Evolutionary conservation across 495 filamentous ascomycete species (phyloP).

Genomic region (Penicillium fimorum): DNA sequence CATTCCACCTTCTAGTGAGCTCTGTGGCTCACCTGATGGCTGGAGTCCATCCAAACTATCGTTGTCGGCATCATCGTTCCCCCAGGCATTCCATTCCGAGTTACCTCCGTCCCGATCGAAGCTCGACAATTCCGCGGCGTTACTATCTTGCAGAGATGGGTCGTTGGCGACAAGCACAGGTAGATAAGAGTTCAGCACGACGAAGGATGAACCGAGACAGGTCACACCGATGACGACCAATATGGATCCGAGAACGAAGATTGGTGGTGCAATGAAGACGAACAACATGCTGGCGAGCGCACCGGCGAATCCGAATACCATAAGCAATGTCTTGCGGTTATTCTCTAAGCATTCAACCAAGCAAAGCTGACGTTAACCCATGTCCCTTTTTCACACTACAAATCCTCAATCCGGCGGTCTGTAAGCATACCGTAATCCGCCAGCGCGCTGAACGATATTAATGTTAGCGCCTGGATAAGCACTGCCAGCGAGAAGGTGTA

Average conservation of each 20-base stretch:
- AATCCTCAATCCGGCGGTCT: not conserved
- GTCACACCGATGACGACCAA: constrained; percentile 81
- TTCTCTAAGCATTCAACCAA: constrained; percentile 25
- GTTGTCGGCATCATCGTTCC: constrained; percentile 16
- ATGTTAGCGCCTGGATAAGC: constrained; percentile 51
- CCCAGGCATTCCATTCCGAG: constrained; percentile 39
- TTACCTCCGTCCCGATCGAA: constrained; percentile 19
- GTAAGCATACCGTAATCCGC: constrained; percentile 51
- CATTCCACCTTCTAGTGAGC: constrained; percentile 14
- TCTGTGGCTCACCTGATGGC: constrained; percentile 25
- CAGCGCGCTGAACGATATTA: constrained; percentile 52
- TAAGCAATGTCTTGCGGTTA: constrained; percentile 68
- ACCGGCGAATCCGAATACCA: constrained; percentile 77
- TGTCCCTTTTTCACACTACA: not conserved
- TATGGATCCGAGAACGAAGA: constrained; percentile 73
- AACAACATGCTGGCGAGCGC: constrained; percentile 80
- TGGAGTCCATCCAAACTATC: constrained; percentile 23
- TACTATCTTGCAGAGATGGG: constrained; percentile 35
- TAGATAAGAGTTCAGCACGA: constrained; percentile 52
- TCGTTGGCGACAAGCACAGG: constrained; percentile 50
- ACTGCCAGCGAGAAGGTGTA: constrained; percentile 55
- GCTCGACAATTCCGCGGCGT: constrained; percentile 31
- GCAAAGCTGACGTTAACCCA: constrained; percentile 5
- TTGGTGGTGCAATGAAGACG: constrained; percentile 64
- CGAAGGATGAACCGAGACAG: constrained; percentile 56